A percentile compares a stretch with the other conserved stretches of the same genome.
Evolutionary conservation across 2,329 filamentous ascomycete genomes (phyloP).

Genomic region (Epichloe sibirici): DNA sequence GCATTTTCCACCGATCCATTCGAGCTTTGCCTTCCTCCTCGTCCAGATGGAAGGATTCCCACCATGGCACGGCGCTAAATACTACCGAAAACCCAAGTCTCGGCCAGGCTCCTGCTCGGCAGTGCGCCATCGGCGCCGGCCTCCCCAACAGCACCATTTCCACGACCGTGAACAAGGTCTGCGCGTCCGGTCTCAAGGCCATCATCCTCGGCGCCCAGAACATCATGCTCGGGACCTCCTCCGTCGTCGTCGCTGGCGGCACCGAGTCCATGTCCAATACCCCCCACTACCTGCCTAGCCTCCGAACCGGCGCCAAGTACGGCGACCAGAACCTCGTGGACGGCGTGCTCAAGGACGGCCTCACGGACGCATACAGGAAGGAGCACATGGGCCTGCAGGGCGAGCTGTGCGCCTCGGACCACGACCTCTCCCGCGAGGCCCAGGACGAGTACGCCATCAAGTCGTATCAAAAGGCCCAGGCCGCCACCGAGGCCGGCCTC

Average conservation of each 20-base stretch:
- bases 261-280: conserved; percentile 98
- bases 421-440: conserved; percentile 67
- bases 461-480: conserved; percentile 83
- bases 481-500: conserved; percentile 65
- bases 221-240: conserved; percentile 91
- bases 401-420: conserved; percentile 82
- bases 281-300: conserved; percentile 84
- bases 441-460: conserved; percentile 95
- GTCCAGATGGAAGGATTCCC: not conserved
- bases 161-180: conserved; percentile 98
- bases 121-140: conserved; percentile 83
- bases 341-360: conserved; percentile 84
- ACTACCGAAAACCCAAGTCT: conserved; percentile 40
- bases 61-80: not conserved
- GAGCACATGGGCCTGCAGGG: conserved; percentile 93
- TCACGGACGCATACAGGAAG: conserved; percentile 89
- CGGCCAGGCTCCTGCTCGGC: conserved; percentile 90
- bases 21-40: not conserved
- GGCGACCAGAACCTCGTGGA: conserved; percentile 83
- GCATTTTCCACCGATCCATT: conserved; percentile 9
- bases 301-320: conserved; percentile 85
- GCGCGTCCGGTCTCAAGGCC: conserved; percentile 88
- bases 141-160: conserved; percentile 68
- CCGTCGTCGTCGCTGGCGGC: conserved; percentile 85
- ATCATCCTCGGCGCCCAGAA: conserved; percentile 91